These are phyloP conservation scores for Teratosphaeriaceae sp. DNA, from an alignment of 2,329 filamentous ascomycete genomes.

Conservation along the genomic window DNA sequence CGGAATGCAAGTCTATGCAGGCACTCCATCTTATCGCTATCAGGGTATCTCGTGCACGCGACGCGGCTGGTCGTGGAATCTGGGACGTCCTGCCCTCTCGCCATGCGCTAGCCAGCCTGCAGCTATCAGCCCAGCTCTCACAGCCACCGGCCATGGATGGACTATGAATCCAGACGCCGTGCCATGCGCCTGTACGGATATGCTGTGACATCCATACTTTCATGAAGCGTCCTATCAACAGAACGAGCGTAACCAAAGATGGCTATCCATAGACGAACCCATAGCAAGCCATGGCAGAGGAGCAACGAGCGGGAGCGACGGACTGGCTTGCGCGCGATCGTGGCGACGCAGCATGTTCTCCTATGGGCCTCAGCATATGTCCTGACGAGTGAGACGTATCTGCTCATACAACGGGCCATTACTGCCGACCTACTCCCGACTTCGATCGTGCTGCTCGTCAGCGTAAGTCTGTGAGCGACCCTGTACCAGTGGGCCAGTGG, in stretches of 20 bases:
- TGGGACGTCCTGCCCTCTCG: background rate
- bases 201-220: background rate
- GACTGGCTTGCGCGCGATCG: conserved; percentile 13
- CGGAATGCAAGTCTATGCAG: conserved; percentile 17
- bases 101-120: conserved; percentile 7
- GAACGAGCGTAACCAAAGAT: background rate
- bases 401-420: conserved; percentile 15
- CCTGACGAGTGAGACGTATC: conserved; percentile 18
- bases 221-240: background rate
- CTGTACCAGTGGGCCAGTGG: background rate
- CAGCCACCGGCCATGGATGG: background rate
- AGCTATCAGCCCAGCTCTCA: too few species aligned
- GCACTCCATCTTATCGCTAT: conserved; percentile 10
- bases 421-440: conserved; percentile 10
- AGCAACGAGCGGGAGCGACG: background rate
- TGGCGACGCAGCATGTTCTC: conserved; percentile 20
- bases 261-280: background rate
- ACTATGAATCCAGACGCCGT: background rate
- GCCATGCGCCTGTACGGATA: background rate
- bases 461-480: conserved; percentile 3
- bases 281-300: background rate
- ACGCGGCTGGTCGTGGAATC: conserved; percentile 14
- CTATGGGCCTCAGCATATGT: conserved; percentile 21
- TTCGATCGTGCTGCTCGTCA: conserved; percentile 14
- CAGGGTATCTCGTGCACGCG: conserved; percentile 7